Base-by-base conservation (phyloP, 2,329 filamentous ascomycete genomes). In the Colletotrichum gloeosporioides region DNA sequence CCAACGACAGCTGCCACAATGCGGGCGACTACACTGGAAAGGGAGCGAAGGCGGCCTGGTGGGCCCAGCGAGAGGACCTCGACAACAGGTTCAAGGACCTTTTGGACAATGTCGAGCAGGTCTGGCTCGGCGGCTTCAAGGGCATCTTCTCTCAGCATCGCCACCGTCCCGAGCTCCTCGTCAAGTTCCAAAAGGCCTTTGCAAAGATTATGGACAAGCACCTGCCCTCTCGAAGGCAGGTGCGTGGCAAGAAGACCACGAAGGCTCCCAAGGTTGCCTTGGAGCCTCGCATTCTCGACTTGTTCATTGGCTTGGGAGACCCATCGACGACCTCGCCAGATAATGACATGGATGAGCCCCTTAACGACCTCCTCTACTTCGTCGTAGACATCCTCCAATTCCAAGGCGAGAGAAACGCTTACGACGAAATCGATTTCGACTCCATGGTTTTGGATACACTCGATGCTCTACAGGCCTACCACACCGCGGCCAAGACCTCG, bases 391-490 rank as follows among this genome's bases (percentile, higher is more conserved):
- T 99, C 68, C 89, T 99, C 4, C 97, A 99, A 83, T 99, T 99
- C 84, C 95, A 98, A 80, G 97, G 97, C 18, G 98, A 99, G 85
- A 92, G 93, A 64, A 99, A 99, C 82, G 97, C 98, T 0, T 98
- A 98, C 84, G 97, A 99, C 80, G 97, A 99, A 86, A 95, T 99
- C 78, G 96, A 99, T 84, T 98, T 99, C 82, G 97, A 99, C 78
- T 87, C 90, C 79, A 98, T 99, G 92, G 92, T 96, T 7, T 90
- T 99, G 53, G 96, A 98, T 80, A 95, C 95, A 0, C 90, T 95
- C 53, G 96, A 98, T 84, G 95, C 96, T 3, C 87, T 99, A 31
- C 92, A 93, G 66, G 90, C 92, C 1, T 98, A 98, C 82, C 93
- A 98, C 80, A 89, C 87, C 29, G 86, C 87, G 0, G 84, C 84